A percentile compares a stretch with the other conserved stretches of the same genome.
These are phyloP conservation scores for Arthrocladium fulminans DNA, from an alignment of 2,329 filamentous ascomycete species.

Conservation along the genomic window DNA sequence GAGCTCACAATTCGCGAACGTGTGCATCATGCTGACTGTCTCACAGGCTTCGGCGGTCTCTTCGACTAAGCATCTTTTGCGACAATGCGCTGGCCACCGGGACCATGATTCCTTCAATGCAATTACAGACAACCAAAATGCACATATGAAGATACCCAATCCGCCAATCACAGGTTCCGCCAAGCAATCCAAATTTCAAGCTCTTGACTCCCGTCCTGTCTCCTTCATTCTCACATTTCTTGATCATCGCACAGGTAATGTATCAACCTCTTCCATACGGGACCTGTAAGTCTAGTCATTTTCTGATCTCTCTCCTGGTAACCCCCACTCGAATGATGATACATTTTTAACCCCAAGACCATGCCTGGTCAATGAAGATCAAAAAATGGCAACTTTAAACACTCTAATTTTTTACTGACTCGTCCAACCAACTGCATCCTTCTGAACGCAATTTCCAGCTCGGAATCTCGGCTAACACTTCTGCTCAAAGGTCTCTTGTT, in stretches of 20 bases:
- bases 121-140: constrained; percentile 24
- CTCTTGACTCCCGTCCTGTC: constrained; percentile 15
- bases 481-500: not conserved
- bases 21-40: constrained; percentile 27
- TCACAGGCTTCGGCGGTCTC: constrained; percentile 65
- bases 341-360: constrained; percentile 57
- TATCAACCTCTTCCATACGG: not conserved
- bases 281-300: constrained; percentile 16
- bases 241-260: constrained; percentile 10
- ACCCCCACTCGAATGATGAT: constrained; percentile 46
- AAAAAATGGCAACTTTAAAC: constrained; percentile 54
- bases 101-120: constrained; percentile 32
- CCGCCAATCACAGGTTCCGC: constrained; percentile 21
- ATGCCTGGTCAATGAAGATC: constrained; percentile 46
- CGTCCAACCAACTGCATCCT: constrained; percentile 12
- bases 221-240: constrained; percentile 6
- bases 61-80: constrained; percentile 49
- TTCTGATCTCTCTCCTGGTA: constrained; percentile 10
- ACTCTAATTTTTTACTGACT: constrained; percentile 68
- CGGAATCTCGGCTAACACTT: not conserved
- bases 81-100: constrained; percentile 24
- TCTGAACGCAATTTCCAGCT: not conserved
- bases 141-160: constrained; percentile 4
- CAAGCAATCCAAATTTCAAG: constrained; percentile 4
- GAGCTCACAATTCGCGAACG: constrained; percentile 34